Percentiles rank a stretch among this genome's conserved stretches.
Conservation (phyloP, 1,284 basidiomycete species). For the Peniophora sp. region DNA sequence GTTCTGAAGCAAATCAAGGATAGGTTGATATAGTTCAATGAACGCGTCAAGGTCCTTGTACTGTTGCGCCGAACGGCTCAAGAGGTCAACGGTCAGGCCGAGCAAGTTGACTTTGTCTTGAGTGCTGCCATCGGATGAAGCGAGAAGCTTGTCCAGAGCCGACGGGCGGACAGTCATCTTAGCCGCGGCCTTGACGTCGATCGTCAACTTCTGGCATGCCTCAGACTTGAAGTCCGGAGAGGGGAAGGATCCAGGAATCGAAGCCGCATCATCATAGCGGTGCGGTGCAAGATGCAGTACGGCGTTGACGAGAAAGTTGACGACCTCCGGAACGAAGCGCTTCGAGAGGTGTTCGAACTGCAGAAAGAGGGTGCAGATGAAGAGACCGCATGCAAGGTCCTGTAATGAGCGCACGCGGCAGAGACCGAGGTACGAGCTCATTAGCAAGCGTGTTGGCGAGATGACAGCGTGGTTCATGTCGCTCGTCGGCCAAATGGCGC, state of each 20-base stretch:
- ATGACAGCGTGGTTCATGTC: slow-evolving; percentile 90
- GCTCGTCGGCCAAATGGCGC: slow-evolving; percentile 87
- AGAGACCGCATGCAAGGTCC: slow-evolving; percentile 84
- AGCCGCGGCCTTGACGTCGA: slow-evolving; percentile 35
- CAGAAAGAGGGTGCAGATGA: slow-evolving; percentile 78
- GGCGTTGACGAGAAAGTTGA: slow-evolving; percentile 75
- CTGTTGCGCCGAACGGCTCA: slow-evolving; percentile 63
- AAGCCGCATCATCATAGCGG: slow-evolving; percentile 33
- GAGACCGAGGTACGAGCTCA: slow-evolving; percentile 88
- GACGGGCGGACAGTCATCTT: slow-evolving; percentile 33
- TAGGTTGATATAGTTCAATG: slow-evolving; percentile 74
- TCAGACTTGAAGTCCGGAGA: slow-evolving; percentile 63
- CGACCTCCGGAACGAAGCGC: slow-evolving; percentile 83
- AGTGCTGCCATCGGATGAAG: slow-evolving; percentile 29
- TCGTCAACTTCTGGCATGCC: slow-evolving; percentile 19
- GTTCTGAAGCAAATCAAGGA: slow-evolving; percentile 49
- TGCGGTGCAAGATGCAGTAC: slow-evolving; percentile 71
- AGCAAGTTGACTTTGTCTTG: slow-evolving; percentile 67
- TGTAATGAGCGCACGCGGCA: slow-evolving; percentile 67
- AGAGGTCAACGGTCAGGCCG: slow-evolving; percentile 51
- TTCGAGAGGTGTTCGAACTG: slow-evolving; percentile 84
- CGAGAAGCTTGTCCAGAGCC: slow-evolving; percentile 38
- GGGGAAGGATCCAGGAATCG: slow-evolving; percentile 60
- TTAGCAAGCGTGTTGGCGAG: slow-evolving; percentile 80
- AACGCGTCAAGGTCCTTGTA: slow-evolving; percentile 79